These are phyloP conservation scores for Teunomyces aglyptinius DNA, from an alignment of 805 yeast genomes.

Conservation along the genomic window DNA sequence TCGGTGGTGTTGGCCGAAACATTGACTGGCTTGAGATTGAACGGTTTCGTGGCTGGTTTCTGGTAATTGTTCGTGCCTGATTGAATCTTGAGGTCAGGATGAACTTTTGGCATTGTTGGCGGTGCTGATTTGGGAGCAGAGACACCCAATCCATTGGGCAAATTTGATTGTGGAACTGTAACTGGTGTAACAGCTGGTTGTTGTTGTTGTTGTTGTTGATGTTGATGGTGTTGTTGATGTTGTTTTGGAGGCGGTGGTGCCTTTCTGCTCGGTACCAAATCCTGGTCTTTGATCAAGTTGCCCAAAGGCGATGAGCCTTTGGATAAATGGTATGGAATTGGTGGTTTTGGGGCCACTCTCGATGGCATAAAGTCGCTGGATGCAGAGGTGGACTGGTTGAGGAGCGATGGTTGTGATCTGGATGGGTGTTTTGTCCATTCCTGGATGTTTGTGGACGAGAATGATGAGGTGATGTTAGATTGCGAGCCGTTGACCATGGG, in stretches of 20 bases:
- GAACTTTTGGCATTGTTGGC: slow-evolving; percentile 9
- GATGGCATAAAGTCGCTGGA: slow-evolving; percentile 29
- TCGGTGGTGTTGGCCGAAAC: slow-evolving; percentile 6
- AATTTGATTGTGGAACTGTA: background rate
- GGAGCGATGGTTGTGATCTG: slow-evolving; percentile 3
- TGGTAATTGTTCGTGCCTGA: slow-evolving; percentile 1
- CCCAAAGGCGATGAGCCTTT: slow-evolving; percentile 34
- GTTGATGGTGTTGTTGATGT: slow-evolving; percentile 15
- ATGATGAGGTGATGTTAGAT: background rate
- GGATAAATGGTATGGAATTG: slow-evolving; percentile 38
- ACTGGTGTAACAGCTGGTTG: slow-evolving; percentile 24
- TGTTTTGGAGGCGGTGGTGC: slow-evolving; percentile 3
- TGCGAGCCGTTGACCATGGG: slow-evolving; percentile 15
- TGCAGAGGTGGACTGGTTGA: slow-evolving; percentile 6
- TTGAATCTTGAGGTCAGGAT: slow-evolving; percentile 7
- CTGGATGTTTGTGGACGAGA: slow-evolving; percentile 24
- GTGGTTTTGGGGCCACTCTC: slow-evolving; percentile 45
- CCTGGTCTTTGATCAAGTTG: slow-evolving; percentile 26
- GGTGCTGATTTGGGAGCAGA: slow-evolving; percentile 7
- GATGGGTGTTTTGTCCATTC: slow-evolving; percentile 43
- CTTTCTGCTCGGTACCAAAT: slow-evolving; percentile 5
- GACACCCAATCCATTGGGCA: background rate
- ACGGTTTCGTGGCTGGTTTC: slow-evolving; percentile 5
- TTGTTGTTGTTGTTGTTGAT: slow-evolving; percentile 17
- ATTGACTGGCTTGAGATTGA: slow-evolving; percentile 11